A percentile compares a stretch with the other conserved stretches of the same genome.
Evolutionary conservation across 2,329 filamentous ascomycete species (phyloP).

Genomic region (Peltaster fructicola): DNA sequence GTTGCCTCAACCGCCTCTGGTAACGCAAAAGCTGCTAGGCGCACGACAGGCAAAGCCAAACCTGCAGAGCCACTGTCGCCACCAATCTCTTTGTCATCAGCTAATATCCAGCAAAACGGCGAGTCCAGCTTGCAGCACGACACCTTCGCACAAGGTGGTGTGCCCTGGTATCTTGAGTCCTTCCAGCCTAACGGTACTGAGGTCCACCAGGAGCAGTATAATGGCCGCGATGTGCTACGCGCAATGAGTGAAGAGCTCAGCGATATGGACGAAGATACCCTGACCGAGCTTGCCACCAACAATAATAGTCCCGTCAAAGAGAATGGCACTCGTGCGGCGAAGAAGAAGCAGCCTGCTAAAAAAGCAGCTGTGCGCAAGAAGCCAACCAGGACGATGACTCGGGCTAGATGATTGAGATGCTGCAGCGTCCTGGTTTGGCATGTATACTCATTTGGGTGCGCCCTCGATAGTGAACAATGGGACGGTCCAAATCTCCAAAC

Average conservation of each 20-base stretch:
- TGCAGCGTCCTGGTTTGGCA: too few relatives aligned
- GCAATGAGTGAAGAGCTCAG: constrained; percentile 64
- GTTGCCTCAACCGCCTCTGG: constrained; percentile 10
- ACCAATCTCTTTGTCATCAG: constrained; percentile 20
- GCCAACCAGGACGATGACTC: too few relatives aligned
- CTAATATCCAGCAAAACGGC: constrained; percentile 4
- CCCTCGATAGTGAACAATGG: too few relatives aligned
- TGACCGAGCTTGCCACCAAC: constrained; percentile 40
- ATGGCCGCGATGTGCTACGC: constrained; percentile 51
- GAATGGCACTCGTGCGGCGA: not conserved
- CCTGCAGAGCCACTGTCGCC: constrained; percentile 18
- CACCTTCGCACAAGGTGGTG: constrained; percentile 46
- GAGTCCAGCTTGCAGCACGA: constrained; percentile 21
- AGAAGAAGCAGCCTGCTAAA: too few relatives aligned
- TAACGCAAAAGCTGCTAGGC: constrained; percentile 8
- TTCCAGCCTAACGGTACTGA: constrained; percentile 71
- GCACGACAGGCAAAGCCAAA: constrained; percentile 7
- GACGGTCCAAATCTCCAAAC: constrained; percentile 30
- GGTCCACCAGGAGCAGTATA: constrained; percentile 57
- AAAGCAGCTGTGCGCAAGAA: too few relatives aligned
- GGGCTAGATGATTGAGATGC: too few relatives aligned
- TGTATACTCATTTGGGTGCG: too few relatives aligned
- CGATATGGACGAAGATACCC: constrained; percentile 80
- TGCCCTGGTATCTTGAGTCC: constrained; percentile 72
- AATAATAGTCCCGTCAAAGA: constrained; percentile 1